Evolutionary conservation across 306 rosid genomes (phyloP).

Genomic region (Castanea sativa): DNA sequence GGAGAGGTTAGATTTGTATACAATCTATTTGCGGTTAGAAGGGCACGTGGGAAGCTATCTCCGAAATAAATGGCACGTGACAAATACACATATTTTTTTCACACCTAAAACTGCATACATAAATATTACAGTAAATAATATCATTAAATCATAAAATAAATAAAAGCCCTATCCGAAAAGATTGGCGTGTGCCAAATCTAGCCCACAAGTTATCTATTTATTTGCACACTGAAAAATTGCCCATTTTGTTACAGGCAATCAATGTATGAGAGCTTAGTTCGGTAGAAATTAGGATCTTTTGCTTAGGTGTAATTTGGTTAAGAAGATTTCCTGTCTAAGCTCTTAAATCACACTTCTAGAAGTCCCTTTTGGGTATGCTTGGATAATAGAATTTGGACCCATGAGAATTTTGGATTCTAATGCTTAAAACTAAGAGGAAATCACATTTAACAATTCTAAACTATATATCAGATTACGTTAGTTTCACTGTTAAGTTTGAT

Average conservation of each 20-base stretch:
- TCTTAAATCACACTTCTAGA: too few species aligned
- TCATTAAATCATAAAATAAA: too few species aligned
- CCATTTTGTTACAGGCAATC: conserved; percentile 16
- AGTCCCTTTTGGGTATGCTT: too few species aligned
- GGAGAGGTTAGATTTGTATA: conserved; percentile 20
- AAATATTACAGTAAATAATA: not conserved
- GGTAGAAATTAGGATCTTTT: too few species aligned
- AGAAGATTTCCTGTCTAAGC: too few species aligned
- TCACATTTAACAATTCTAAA: too few species aligned
- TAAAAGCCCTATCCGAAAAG: conserved; percentile 13
- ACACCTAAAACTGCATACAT: not conserved
- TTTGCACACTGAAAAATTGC: not conserved
- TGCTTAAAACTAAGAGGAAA: too few species aligned
- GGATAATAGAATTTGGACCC: too few species aligned
- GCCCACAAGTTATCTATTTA: not conserved
- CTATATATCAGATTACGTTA: too few species aligned
- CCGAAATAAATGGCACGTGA: conserved; percentile 36
- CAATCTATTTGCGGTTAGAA: not conserved
- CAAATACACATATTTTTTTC: not conserved
- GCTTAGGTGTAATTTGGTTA: too few species aligned
- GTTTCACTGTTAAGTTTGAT: too few species aligned
- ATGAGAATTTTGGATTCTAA: too few species aligned
- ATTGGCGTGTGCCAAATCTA: conserved; percentile 33
- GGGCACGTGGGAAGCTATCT: not conserved
- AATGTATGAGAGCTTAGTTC: conserved; percentile 15